These are phyloP conservation scores for Caloboletus firmus DNA, from an alignment of 1,284 basidiomycete species.

Conservation along the genomic window DNA sequence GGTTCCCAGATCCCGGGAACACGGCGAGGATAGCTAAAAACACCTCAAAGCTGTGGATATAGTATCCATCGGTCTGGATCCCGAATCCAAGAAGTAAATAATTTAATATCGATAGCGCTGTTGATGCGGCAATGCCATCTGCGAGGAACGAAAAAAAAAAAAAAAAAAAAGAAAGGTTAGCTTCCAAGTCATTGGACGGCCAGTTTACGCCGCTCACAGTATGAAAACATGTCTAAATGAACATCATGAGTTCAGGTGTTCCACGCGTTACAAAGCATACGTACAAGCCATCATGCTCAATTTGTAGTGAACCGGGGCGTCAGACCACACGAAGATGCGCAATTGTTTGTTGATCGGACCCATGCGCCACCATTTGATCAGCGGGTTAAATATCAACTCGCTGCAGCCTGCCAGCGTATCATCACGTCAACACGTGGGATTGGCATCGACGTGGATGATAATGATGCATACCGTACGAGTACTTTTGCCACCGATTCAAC, in stretches of 20 bases:
- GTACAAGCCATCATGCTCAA: slow-evolving; percentile 71
- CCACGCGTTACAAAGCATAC: slow-evolving; percentile 37
- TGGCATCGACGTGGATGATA: too few species aligned
- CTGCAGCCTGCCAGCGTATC: slow-evolving; percentile 42
- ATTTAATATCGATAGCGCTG: slow-evolving; percentile 66
- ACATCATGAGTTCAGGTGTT: slow-evolving; percentile 6
- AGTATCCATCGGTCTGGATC: slow-evolving; percentile 63
- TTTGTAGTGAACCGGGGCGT: slow-evolving; percentile 81
- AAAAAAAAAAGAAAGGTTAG: background rate
- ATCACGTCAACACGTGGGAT: slow-evolving; percentile 7
- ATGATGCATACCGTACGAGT: slow-evolving; percentile 75
- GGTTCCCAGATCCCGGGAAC: slow-evolving; percentile 71
- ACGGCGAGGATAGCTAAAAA: slow-evolving; percentile 75
- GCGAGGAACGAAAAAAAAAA: too few species aligned
- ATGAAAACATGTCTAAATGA: slow-evolving; percentile 77
- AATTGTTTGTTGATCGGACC: slow-evolving; percentile 81
- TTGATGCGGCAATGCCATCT: slow-evolving; percentile 75
- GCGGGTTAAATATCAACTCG: slow-evolving; percentile 77
- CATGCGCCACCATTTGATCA: slow-evolving; percentile 66
- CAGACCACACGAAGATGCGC: slow-evolving; percentile 72
- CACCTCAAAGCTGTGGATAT: slow-evolving; percentile 71
- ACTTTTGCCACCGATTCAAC: slow-evolving; percentile 85
- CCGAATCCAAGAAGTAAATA: slow-evolving; percentile 71
- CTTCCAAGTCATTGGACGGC: slow-evolving; percentile 10
- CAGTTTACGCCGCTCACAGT: slow-evolving; percentile 45